phyloP scores from a whole-genome alignment of 768 basidiomycete genomes.

The Boletus rubescentipes region DNA sequence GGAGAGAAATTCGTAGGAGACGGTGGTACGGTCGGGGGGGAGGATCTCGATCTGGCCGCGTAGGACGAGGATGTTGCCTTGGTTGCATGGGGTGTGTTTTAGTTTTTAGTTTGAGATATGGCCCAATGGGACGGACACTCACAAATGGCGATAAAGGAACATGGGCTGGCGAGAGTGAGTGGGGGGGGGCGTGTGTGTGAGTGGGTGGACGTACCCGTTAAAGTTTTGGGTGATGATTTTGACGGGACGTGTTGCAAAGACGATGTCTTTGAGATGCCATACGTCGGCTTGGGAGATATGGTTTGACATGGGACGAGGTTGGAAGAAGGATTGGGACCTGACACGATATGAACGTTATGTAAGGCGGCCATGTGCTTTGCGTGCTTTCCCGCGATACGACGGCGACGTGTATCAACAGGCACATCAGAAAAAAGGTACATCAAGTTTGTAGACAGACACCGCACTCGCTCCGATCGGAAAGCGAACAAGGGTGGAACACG shows the following conservation, averaged over 20 bases:
- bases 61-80: constrained; percentile 83
- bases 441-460: neutral
- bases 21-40: constrained; percentile 61
- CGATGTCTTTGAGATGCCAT: constrained; percentile 74
- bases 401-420: no score
- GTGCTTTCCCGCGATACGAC: no score
- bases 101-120: no score
- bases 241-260: constrained; percentile 42
- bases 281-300: constrained; percentile 47
- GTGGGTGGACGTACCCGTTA: constrained; percentile 61
- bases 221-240: constrained; percentile 83
- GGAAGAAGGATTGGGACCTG: no score
- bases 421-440: neutral
- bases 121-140: constrained; percentile 7
- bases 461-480: neutral
- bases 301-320: constrained; percentile 1
- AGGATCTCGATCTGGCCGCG: constrained; percentile 77
- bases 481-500: neutral
- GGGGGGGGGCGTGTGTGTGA: neutral
- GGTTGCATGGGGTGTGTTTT: neutral
- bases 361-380: no score
- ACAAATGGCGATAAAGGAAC: constrained; percentile 92
- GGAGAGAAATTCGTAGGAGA: constrained; percentile 84
- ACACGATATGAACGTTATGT: no score
- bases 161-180: constrained; percentile 53